Base-by-base conservation (phyloP, 768 basidiomycete species). In the Serpula lacrymans region DNA sequence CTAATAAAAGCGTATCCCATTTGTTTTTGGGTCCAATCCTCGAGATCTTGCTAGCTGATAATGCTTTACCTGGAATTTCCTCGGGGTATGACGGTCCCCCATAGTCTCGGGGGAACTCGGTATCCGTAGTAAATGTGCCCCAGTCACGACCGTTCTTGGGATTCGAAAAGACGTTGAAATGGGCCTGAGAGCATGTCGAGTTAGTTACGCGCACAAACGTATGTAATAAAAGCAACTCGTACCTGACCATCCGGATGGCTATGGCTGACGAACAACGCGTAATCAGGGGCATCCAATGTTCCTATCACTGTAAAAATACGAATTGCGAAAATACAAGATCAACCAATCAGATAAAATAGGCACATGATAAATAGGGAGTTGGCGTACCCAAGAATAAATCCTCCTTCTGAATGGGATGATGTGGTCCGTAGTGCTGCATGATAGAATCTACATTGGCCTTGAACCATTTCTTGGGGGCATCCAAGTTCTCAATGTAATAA, bases 261-360 rank as follows among this genome's bases (percentile, higher is more conserved):
- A 43, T 88, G 82, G 50, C 83, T 84, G 26, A 89, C 86, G 47
- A 88, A 81, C 18, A 87, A 61, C 1, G 78, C 88, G 59, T 86
- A 85, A 41, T 85, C 82, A 0, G 78, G 72, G 6, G 88, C 74
- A 34, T 78, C 75, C 3, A 92, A 67, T 0, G 82, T 73, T 4
- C 88, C 88, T 23, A 89, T 77, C 17, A 88, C 76, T 76, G 34
- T 13, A 21, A 38, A 28, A 34, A 44, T 21, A 51, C 46, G 34
- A 44, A 8, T 29, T 14, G 25, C 8, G 24, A 46, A 40, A 23
- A 33, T 27, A 12, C 18, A 20, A 27, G 5, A 14, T 12, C 24
- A 13, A 13, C 26, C 10, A n/a, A n/a, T n/a, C n/a, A n/a, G n/a
- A n/a, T n/a, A n/a, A n/a, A n/a, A n/a, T n/a, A n/a, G n/a, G 20